Conservation (phyloP, 257 asterid genomes). For the Lycium ferocissimum region DNA sequence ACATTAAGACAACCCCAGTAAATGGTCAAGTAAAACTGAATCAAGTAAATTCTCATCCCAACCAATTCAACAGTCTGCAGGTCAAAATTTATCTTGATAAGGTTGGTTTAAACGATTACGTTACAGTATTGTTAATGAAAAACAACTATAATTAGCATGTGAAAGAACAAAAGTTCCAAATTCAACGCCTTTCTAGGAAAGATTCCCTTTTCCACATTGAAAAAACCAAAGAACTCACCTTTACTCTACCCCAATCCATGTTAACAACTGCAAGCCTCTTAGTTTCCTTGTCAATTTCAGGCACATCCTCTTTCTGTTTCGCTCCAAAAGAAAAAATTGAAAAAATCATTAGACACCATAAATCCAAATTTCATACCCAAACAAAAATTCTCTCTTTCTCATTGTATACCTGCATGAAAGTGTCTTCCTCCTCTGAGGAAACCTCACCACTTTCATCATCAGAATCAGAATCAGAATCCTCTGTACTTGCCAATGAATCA, state of each 20-base stretch:
- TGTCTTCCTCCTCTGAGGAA: slow-evolving; percentile 51
- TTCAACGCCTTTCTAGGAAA: background rate
- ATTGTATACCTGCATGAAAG: slow-evolving; percentile 42
- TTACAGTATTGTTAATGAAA: background rate
- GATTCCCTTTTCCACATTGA: slow-evolving; percentile 10
- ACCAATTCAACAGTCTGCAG: slow-evolving; percentile 73
- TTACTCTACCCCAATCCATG: slow-evolving; percentile 92
- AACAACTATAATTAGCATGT: background rate
- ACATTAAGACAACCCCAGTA: background rate
- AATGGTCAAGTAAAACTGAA: background rate
- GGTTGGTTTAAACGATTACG: background rate
- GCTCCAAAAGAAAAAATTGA: slow-evolving; percentile 20
- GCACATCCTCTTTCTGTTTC: slow-evolving; percentile 69
- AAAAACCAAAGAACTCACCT: slow-evolving; percentile 54
- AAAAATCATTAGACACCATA: background rate
- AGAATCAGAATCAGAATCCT: slow-evolving; percentile 43
- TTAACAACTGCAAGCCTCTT: slow-evolving; percentile 80
- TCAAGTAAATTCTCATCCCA: background rate
- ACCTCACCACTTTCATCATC: slow-evolving; percentile 41
- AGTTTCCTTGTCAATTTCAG: slow-evolving; percentile 85
- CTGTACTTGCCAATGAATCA: slow-evolving; percentile 52
- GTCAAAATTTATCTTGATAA: background rate
- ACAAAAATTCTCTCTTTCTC: slow-evolving; percentile 39
- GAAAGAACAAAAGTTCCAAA: background rate
- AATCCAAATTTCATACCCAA: slow-evolving; percentile 35